Base-by-base conservation (phyloP, 805 yeast genomes). In the Metschnikowia corniflorae region DNA sequence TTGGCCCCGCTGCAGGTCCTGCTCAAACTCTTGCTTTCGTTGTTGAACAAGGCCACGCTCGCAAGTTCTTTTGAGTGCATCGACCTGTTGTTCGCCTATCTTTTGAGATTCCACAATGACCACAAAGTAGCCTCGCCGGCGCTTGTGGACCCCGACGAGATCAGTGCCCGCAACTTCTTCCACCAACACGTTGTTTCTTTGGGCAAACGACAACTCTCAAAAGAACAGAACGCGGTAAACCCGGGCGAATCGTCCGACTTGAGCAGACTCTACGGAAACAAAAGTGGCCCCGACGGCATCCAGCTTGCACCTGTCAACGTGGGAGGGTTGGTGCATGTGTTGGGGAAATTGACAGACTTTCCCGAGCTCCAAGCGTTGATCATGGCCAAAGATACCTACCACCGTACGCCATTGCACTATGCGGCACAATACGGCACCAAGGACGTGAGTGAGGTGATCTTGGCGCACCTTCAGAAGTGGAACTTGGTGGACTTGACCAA, bases 371-470 rank as follows among this genome's bases (percentile, higher is more conserved):
- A 46, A 30, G 14, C 29, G 7, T 46, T 60, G 9, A 64, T 89
- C 16, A 61, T 80, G 31, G 80, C 82, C 34, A 75, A 73, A 29
- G 97, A 89, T 57, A 79, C 75, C 40, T 85, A 86, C 54, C 71
- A 70, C 43, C 73, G 96, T 42, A 84, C 96, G 0, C 95, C 97
- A 0, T 65, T 91, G 37, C 97, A 91, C 61, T 89, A 89, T 57
- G 81, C 95, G 14, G 80, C 93, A 2, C 93, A 86, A 50, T 87
- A 80, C 57, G 97, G 97, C 0, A 67, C 89, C 38, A 77, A 74
- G 39, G 77, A 75, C 34, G 77, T 82, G 24, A 70, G 86, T 2
- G 63, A 64, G 10, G 67, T 78, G 17, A 68, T 89, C 21, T 63
- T 88, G 12, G 68, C 69, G 24, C 73, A 70, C 48, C 55, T 85